Base-by-base conservation (phyloP, 2,329 filamentous ascomycete genomes). In the Gaeumannomyces tritici region DNA sequence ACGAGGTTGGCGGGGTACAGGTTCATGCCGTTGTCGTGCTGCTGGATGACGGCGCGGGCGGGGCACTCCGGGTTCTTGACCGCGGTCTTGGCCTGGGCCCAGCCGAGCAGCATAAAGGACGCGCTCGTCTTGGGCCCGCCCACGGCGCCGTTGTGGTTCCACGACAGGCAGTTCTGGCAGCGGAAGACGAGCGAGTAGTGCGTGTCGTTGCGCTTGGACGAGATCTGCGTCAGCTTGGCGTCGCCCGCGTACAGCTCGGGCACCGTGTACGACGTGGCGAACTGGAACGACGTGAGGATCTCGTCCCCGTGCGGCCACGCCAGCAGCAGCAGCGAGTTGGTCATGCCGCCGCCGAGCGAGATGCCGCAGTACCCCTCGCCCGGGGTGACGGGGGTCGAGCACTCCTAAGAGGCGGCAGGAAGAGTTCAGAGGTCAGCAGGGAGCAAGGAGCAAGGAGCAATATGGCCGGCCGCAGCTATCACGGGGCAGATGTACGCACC, bases 131-230 rank as follows among this genome's bases (percentile, higher is more conserved):
- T 65, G n/a, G 71, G 73, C 24, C 72, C 74, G 11, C 77, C 75
- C 1, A 74, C 73, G n/a, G 73, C 70, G 21, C 76, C 77, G 58
- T 72, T 71, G 35, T 82, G 75, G 64, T 79, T 70, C 77, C 80
- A 84, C 3, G 71, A 64, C 4, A 80, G 70, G 68, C 80, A 83
- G 69, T 75, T 74, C 68, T 83, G 72, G 71, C 85, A 88, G 62
- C 81, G 78, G 73, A 87, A 88, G 55, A 86, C 77, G 47, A 87
- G 68, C 24, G 77, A 78, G 72, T 82, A 88, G 69, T 82, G 75
- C 11, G 81, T 83, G 29, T 76, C 73, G 71, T 81, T 86, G 64
- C 86, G 74, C 42, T 73, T 77, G 42, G 80, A 79, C 24, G 78
- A 80, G 63, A 87, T 79, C 64, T 84, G 79, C 2, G 79, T 83